phyloP scores from a whole-genome alignment of 73 alveolate genomes.

The Urostyla sp. region DNA sequence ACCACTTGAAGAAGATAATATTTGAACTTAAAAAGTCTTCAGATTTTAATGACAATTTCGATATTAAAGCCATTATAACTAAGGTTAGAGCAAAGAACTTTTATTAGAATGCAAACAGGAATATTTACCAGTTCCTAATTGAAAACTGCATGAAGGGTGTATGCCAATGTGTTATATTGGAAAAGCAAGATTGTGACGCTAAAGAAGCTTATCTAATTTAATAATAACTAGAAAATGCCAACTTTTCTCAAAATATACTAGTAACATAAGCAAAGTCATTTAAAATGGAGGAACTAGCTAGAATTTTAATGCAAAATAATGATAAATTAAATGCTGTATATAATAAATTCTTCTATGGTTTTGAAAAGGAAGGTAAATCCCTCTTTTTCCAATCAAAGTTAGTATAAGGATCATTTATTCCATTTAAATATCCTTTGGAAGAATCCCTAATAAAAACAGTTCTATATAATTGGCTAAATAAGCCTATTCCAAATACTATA shows the following conservation, averaged over 20 bases:
- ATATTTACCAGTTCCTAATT: constrained; percentile 54
- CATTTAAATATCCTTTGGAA: constrained; percentile 52
- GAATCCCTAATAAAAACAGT: constrained; percentile 19
- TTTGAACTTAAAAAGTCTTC: constrained; percentile 59
- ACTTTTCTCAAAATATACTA: constrained; percentile 42
- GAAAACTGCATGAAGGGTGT: constrained; percentile 73
- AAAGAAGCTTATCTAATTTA: constrained; percentile 40
- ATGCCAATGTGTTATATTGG: constrained; percentile 55
- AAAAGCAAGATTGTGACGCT: constrained; percentile 10
- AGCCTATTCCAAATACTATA: constrained; percentile 45
- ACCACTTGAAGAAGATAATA: constrained; percentile 64
- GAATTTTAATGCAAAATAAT: constrained; percentile 13
- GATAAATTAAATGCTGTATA: constrained; percentile 55
- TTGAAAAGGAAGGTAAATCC: constrained; percentile 70
- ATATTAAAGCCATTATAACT: constrained; percentile 56
- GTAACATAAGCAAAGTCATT: constrained; percentile 44
- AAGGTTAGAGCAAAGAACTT: constrained; percentile 65
- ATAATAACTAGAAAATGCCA: constrained; percentile 34
- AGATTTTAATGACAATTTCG: constrained; percentile 44
- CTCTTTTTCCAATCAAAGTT: constrained; percentile 51
- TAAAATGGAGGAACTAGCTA: constrained; percentile 40
- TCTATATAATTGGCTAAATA: constrained; percentile 16
- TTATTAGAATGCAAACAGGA: constrained; percentile 60
- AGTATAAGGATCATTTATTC: constrained; percentile 40
- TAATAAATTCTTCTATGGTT: constrained; percentile 69